These are phyloP conservation scores for Russula foetens DNA, from an alignment of 768 basidiomycete species.

Conservation along the genomic window DNA sequence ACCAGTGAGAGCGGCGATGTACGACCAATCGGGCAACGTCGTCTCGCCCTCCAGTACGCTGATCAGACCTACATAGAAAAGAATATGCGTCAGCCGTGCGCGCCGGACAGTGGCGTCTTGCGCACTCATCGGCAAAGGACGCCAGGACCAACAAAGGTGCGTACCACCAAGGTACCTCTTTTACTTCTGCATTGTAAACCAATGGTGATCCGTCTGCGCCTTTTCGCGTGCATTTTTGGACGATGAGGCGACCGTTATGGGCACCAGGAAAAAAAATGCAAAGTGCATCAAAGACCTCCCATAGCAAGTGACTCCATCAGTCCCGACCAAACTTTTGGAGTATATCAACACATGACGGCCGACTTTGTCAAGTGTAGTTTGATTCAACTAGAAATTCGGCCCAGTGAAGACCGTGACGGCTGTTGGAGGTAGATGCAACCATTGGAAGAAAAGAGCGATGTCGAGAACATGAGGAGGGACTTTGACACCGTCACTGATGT, in stretches of 20 bases:
- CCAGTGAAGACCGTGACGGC: conserved; percentile 46
- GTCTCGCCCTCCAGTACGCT: conserved; percentile 51
- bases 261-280: conserved; percentile 49
- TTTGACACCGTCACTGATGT: conserved; percentile 49
- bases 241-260: conserved; percentile 38
- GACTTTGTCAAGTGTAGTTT: conserved; percentile 43
- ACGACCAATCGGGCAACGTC: conserved; percentile 56
- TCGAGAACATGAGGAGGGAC: conserved; percentile 51
- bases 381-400: conserved; percentile 41
- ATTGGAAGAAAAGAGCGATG: conserved; percentile 46
- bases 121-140: conserved; percentile 45
- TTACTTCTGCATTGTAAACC: conserved; percentile 52
- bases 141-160: conserved; percentile 37
- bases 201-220: conserved; percentile 50
- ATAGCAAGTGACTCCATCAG: conserved; percentile 40
- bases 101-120: background rate
- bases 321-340: conserved; percentile 45
- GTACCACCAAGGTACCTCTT: conserved; percentile 55
- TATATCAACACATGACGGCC: conserved; percentile 35
- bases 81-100: background rate
- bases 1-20: conserved; percentile 45
- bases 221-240: conserved; percentile 40
- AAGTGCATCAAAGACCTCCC: conserved; percentile 49
- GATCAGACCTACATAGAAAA: conserved; percentile 7
- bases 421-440: conserved; percentile 47